Conservation (phyloP, 1,139 yeast species). For the Debaryomyces subglobosus region DNA sequence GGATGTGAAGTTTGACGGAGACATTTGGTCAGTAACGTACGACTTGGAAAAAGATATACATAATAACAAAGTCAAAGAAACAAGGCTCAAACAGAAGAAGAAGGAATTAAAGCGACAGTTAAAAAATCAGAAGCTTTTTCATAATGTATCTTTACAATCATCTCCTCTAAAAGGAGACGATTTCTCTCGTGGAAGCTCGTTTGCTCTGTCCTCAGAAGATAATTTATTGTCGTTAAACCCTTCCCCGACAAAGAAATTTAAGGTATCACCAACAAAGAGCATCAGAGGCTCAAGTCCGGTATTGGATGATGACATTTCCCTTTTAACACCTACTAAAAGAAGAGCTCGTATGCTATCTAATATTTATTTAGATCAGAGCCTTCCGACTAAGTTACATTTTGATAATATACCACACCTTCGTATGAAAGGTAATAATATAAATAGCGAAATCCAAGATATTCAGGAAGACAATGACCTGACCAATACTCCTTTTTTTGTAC, state of each 20-base stretch:
- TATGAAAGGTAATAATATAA: background rate
- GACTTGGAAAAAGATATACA: slow-evolving; percentile 22
- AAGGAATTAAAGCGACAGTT: slow-evolving; percentile 23
- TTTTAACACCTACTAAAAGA: slow-evolving; percentile 7
- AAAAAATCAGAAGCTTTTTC: slow-evolving; percentile 22
- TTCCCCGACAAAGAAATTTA: slow-evolving; percentile 30
- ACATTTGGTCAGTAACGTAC: slow-evolving; percentile 28
- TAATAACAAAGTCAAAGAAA: slow-evolving; percentile 8
- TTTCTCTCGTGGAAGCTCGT: background rate
- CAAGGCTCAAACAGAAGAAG: slow-evolving; percentile 13
- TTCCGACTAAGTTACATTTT: slow-evolving; percentile 2
- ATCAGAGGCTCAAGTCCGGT: slow-evolving; percentile 1
- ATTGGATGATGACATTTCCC: background rate
- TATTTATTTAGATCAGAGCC: background rate
- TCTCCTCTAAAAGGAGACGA: slow-evolving; percentile 8
- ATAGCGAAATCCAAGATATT: background rate
- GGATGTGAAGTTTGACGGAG: slow-evolving; percentile 11
- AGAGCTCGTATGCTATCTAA: background rate
- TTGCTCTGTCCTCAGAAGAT: slow-evolving; percentile 16
- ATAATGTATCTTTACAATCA: slow-evolving; percentile 12
- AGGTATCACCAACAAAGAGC: slow-evolving; percentile 12
- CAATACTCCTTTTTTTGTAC: background rate
- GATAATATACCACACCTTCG: background rate
- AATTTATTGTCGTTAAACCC: slow-evolving; percentile 34
- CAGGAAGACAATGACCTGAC: background rate